Percentiles rank a stretch among this genome's conserved stretches.
phyloP scores from a whole-genome alignment of 2,329 filamentous ascomycete genomes.

The Ophiognomonia clavigignenti-juglandacearum region DNA sequence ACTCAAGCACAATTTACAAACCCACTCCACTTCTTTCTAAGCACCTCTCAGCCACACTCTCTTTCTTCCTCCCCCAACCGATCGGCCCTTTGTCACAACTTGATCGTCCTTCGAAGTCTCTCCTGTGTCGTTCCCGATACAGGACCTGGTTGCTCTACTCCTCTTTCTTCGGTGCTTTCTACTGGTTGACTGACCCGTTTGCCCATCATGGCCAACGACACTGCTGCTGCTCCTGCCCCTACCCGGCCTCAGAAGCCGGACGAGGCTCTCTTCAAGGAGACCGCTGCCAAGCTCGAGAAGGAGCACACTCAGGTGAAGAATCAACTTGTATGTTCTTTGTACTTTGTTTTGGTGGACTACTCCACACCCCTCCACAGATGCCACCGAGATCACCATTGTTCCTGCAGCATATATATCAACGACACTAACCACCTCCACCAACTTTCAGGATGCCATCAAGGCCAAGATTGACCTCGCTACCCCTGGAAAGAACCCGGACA shows the following conservation, averaged over 20 bases:
- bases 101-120: neutral
- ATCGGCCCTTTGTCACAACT: neutral
- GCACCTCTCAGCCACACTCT: no score
- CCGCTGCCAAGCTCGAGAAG: conserved; percentile 78
- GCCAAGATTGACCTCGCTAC: conserved; percentile 80
- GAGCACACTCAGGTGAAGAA: conserved; percentile 75
- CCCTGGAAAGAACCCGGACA: conserved; percentile 70
- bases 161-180: conserved; percentile 9
- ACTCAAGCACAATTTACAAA: no score
- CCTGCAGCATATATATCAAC: no score
- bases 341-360: no score
- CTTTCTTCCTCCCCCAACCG: neutral
- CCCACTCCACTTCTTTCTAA: no score
- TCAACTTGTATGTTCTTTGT: conserved; percentile 28
- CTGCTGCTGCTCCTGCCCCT: conserved; percentile 36
- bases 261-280: conserved; percentile 76
- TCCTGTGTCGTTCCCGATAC: conserved; percentile 5
- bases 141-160: conserved; percentile 5
- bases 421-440: no score
- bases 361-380: neutral
- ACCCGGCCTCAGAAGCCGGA: conserved; percentile 80
- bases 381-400: no score
- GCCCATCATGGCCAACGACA: conserved; percentile 40
- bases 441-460: conserved; percentile 73
- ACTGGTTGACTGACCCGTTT: conserved; percentile 12